Base-by-base conservation (phyloP, 2,329 filamentous ascomycete genomes). In the Raffaelea albimanens region DNA sequence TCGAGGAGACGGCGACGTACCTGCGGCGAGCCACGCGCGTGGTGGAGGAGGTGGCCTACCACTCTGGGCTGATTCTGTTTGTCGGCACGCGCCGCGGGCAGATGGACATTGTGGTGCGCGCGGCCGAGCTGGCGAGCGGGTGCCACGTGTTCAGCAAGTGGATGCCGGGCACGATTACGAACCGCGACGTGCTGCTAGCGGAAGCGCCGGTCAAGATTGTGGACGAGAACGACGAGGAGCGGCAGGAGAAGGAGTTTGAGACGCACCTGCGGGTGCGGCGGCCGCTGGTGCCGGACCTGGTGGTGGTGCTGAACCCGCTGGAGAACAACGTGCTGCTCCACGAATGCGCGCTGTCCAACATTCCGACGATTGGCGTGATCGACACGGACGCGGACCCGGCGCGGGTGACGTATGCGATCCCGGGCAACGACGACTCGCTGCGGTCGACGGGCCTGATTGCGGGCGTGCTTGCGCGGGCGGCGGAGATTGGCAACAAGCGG, bases 321-420 rank as follows among this genome's bases (percentile, higher is more conserved):
- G 93, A 98, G 72, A 97, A 98, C 65, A 87, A 86, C 60, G 81
- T 89, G 7, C 63, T 96, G 63, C 71, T 98, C 59, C 88, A 93
- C 65, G 93, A 98, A 71, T 97, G 93, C 63, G 87, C 85, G 0
- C 63, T 89, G 49, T 84, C 87, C 62, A 87, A 84, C 59, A 86
- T 98, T 49, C 93, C 93, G 1, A 97, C 93, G 0, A 93, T 98
- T 59, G 93, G 91, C 42, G 75, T 98, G 49, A 85, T 97, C 56
- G 93, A 98, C 65, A 97, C 93, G 1, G 86, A 98, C 64, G 83
- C 82, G 2, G 86, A 97, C 65, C 87, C 93, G 1, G 87, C 87
- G 0, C 91, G 87, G 80, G 89, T 97, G 44, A 97, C 93, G 4
- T 98, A 98, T 62, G 86, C 87, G 14, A 96, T 98, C 56, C 93